Conservation (phyloP, 2,329 filamentous ascomycete species). For the Mycocentrospora acerina region DNA sequence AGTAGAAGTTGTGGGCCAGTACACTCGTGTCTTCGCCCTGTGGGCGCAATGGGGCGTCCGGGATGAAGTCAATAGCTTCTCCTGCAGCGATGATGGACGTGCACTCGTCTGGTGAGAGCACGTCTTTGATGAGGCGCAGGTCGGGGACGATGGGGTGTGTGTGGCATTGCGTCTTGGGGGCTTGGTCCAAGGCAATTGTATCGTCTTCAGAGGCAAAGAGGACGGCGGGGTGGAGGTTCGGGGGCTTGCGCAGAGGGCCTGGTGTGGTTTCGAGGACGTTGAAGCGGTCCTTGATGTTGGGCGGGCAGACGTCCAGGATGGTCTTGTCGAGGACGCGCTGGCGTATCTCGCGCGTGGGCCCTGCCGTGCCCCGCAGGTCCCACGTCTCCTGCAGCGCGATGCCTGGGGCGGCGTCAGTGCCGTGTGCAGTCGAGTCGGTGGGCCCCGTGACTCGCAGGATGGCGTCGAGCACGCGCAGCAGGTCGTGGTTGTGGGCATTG, state of each 20-base stretch:
- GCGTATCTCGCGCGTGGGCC: constrained; percentile 51
- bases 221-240: constrained; percentile 67
- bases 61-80: constrained; percentile 65
- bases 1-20: constrained; percentile 73
- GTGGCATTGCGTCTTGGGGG: constrained; percentile 55
- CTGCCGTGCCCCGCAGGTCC: constrained; percentile 55
- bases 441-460: constrained; percentile 65
- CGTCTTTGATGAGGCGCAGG: constrained; percentile 60
- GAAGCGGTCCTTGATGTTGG: constrained; percentile 44
- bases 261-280: constrained; percentile 63
- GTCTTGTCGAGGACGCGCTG: constrained; percentile 61
- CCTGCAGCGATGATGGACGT: constrained; percentile 66
- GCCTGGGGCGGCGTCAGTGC: constrained; percentile 30
- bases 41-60: constrained; percentile 67
- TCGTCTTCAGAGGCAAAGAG: constrained; percentile 63
- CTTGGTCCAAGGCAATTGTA: constrained; percentile 53
- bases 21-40: constrained; percentile 64
- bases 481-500: constrained; percentile 51
- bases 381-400: constrained; percentile 63
- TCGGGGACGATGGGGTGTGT: constrained; percentile 65
- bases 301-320: constrained; percentile 33
- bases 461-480: constrained; percentile 63
- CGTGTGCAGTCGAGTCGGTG: constrained; percentile 50
- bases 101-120: constrained; percentile 64
- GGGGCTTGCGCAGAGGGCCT: constrained; percentile 63